Percentiles rank a stretch among this genome's conserved stretches.
phyloP scores from a whole-genome alignment of 352 stramenopile genomes.

The Phytophthora sojae region DNA sequence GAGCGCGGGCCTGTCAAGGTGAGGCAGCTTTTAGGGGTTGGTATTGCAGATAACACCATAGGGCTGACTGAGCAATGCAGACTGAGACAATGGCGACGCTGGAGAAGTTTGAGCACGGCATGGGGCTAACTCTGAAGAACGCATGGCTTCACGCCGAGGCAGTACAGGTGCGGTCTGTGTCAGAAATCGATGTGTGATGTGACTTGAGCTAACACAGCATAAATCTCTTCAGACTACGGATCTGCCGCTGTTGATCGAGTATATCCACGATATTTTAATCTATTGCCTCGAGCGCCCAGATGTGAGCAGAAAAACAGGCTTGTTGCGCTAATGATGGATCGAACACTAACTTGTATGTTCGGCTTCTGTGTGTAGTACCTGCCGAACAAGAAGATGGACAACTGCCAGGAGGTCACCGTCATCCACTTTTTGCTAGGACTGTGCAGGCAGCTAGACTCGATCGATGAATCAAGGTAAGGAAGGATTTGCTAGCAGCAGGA shows the following conservation, averaged over 20 bases:
- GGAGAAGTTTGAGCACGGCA: slow-evolving; percentile 89
- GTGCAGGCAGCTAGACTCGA: slow-evolving; percentile 84
- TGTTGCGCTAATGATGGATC: neutral
- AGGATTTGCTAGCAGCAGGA: neutral
- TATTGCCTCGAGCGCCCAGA: slow-evolving; percentile 78
- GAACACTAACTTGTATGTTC: neutral
- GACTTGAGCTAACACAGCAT: neutral
- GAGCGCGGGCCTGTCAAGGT: slow-evolving; percentile 77
- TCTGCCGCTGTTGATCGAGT: slow-evolving; percentile 88
- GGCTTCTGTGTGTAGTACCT: slow-evolving; percentile 52
- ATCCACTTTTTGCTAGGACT: slow-evolving; percentile 89
- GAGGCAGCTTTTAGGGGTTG: neutral
- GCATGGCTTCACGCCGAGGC: slow-evolving; percentile 91
- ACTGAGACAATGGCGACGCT: slow-evolving; percentile 68
- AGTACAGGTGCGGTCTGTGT: slow-evolving; percentile 57
- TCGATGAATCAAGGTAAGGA: slow-evolving; percentile 79
- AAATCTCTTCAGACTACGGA: slow-evolving; percentile 76
- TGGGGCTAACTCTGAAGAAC: slow-evolving; percentile 90
- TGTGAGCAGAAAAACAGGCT: slow-evolving; percentile 35
- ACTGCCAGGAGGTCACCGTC: slow-evolving; percentile 88
- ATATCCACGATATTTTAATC: slow-evolving; percentile 87
- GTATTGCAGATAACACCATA: neutral
- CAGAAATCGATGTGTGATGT: neutral
- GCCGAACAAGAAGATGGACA: slow-evolving; percentile 73
- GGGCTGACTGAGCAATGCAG: neutral